A percentile compares a stretch with the other conserved stretches of the same genome.
Evolutionary conservation across 2,329 filamentous ascomycete genomes (phyloP).

Genomic region (Aspergillus sergii): DNA sequence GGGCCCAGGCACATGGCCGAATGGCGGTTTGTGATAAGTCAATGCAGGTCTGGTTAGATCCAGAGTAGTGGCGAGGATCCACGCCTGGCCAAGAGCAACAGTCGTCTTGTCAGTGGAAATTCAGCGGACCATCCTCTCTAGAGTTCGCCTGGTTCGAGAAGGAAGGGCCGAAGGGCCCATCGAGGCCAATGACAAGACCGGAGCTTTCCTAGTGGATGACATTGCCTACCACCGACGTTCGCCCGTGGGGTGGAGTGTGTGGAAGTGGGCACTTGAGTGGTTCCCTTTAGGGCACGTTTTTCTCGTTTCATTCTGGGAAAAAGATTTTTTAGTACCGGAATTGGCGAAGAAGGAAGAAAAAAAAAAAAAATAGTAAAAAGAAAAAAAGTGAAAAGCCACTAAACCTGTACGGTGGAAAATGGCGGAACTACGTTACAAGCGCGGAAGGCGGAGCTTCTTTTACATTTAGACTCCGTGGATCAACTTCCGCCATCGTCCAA

Average conservation of each 20-base stretch:
- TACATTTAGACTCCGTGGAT: not conserved
- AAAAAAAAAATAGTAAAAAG: not conserved
- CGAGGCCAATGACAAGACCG: not conserved
- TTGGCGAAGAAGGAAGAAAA: too few species aligned
- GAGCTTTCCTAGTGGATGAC: slow-evolving; percentile 3
- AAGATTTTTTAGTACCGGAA: too few species aligned
- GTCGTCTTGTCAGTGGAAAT: slow-evolving; percentile 11
- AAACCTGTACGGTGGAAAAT: slow-evolving; percentile 8
- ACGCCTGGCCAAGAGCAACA: slow-evolving; percentile 1
- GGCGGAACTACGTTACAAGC: not conserved
- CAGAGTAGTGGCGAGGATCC: slow-evolving; percentile 16
- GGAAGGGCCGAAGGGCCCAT: not conserved
- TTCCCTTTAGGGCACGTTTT: not conserved
- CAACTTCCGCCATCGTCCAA: slow-evolving; percentile 27
- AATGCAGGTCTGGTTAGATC: slow-evolving; percentile 17
- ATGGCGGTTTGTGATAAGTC: slow-evolving; percentile 25
- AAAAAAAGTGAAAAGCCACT: not conserved
- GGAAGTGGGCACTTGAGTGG: not conserved
- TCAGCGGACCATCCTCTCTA: slow-evolving; percentile 1
- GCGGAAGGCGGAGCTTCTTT: slow-evolving; percentile 13
- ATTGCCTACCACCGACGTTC: not conserved
- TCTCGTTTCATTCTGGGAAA: too few species aligned
- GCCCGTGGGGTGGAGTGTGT: not conserved
- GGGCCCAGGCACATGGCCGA: slow-evolving; percentile 25
- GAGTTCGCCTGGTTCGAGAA: slow-evolving; percentile 7